Evolutionary conservation across 2,329 filamentous ascomycete genomes (phyloP), one percentile per base, ranked within the genome.

Genomic region (Pseudocercospora macadamiae): DNA sequence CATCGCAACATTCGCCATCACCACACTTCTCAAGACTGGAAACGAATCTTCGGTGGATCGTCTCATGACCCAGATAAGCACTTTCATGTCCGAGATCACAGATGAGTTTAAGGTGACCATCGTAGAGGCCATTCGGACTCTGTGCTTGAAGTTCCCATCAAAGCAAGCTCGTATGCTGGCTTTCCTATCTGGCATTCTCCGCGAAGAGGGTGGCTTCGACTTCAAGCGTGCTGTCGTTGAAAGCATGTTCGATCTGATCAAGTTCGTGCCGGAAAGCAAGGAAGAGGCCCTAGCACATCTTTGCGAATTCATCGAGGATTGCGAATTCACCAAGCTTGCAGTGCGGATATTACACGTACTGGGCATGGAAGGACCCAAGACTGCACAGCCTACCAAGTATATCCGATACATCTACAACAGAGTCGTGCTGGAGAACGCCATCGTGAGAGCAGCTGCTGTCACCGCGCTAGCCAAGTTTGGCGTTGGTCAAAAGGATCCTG

Each of bases 61-160:
- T 54, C 79, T 99, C 66, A 97, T 99, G 92, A 97, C 97, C 83
- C 93, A 97, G 76, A 97, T 99, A 63, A 92, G 91, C 21, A 89
- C 90, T 36, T 97, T 99, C 80, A 97, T 99, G 95, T 91, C 93
- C 3, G 95, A 97, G 77, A 97, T 97, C 66, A 97, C 93, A 5
- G 95, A 99, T 73, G 95, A 99, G 76, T 99, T 99, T 83, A 99
- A 97, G 83, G 96, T 99, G 67, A 99, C 95, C n/a, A 96, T 99
- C 70, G 93, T 99, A 42, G 95, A 99, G 76, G 95, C 95, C 39
- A 97, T 99, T 72, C 89, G 95, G 61, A 97, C 95, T 3, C 80
- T 99, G 37, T 97, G 93, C 75, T 82, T 99, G 68, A 99, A 99
- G 79, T 99, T 99, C 80, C 95, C 95, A 30, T 93, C 86, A 79